A percentile compares a stretch with the other conserved stretches of the same genome.
phyloP scores from a whole-genome alignment of 2,329 filamentous ascomycete genomes.

The Fusarium redolens region DNA sequence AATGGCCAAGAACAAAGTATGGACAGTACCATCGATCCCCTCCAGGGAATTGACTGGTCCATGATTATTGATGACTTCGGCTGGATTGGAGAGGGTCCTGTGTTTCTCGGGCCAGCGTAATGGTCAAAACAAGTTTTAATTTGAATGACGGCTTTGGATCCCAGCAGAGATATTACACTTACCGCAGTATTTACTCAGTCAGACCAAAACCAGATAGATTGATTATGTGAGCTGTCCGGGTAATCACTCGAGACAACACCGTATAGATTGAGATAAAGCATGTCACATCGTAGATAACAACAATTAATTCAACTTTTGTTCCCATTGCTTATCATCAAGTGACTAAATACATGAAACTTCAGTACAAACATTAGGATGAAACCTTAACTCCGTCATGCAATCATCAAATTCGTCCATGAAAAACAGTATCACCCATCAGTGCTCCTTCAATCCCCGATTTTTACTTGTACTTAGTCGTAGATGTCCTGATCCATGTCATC shows the following conservation, averaged over 20 bases:
- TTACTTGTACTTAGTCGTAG: slow-evolving; percentile 51
- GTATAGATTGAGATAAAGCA: background rate
- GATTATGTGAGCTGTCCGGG: background rate
- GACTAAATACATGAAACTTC: slow-evolving; percentile 24
- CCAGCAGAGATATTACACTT: too few species aligned
- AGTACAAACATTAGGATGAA: slow-evolving; percentile 1
- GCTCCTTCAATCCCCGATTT: background rate
- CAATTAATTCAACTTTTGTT: slow-evolving; percentile 9
- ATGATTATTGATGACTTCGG: slow-evolving; percentile 64
- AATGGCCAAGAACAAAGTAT: slow-evolving; percentile 32
- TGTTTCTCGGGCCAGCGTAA: slow-evolving; percentile 48
- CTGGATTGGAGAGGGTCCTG: slow-evolving; percentile 51
- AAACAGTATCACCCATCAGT: slow-evolving; percentile 8
- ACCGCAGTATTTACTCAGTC: background rate
- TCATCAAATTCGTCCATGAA: slow-evolving; percentile 26
- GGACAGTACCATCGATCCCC: slow-evolving; percentile 47
- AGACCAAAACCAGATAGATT: background rate
- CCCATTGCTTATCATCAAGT: background rate
- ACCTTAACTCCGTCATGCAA: slow-evolving; percentile 31
- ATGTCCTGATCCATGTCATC: slow-evolving; percentile 72
- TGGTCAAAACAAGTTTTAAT: background rate
- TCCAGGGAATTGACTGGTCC: slow-evolving; percentile 62
- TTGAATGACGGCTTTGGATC: background rate
- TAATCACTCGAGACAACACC: background rate
- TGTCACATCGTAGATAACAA: background rate